Percentiles rank a stretch among this genome's conserved stretches.
These are phyloP conservation scores for Fraxinus quadrangulata DNA, from an alignment of 257 asterid genomes.

Conservation along the genomic window DNA sequence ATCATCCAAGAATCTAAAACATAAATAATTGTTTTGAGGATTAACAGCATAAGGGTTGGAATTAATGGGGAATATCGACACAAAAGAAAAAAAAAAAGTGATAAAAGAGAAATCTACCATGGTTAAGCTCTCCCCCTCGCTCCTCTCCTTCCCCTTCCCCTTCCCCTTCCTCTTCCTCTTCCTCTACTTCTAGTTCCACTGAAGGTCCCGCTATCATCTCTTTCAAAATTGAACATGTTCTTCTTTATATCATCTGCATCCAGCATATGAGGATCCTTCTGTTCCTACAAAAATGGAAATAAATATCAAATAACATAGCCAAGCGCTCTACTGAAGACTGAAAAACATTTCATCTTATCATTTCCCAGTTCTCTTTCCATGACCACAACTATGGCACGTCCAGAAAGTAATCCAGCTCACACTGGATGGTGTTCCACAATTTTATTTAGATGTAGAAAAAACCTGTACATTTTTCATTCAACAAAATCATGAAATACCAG, in stretches of 20 bases:
- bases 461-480: not conserved
- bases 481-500: not conserved
- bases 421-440: not conserved
- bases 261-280: constrained; percentile 34
- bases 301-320: constrained; percentile 15
- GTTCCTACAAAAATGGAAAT: constrained; percentile 47
- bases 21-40: not conserved
- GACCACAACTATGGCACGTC: not conserved
- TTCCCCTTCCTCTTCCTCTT: constrained; percentile 68
- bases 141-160: constrained; percentile 52
- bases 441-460: not conserved
- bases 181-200: constrained; percentile 58
- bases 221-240: constrained; percentile 75
- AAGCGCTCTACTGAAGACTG: not conserved
- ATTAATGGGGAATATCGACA: constrained; percentile 9
- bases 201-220: constrained; percentile 44
- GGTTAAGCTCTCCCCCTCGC: constrained; percentile 48
- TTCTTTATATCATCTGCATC: constrained; percentile 66
- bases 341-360: not conserved
- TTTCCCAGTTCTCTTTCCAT: not conserved
- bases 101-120: constrained; percentile 11
- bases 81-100: not conserved
- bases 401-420: not conserved
- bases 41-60: constrained; percentile 24
- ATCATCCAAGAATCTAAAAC: not conserved